phyloP scores from a whole-genome alignment of 2,329 filamentous ascomycete species.

The Pseudogymnoascus sp. region DNA sequence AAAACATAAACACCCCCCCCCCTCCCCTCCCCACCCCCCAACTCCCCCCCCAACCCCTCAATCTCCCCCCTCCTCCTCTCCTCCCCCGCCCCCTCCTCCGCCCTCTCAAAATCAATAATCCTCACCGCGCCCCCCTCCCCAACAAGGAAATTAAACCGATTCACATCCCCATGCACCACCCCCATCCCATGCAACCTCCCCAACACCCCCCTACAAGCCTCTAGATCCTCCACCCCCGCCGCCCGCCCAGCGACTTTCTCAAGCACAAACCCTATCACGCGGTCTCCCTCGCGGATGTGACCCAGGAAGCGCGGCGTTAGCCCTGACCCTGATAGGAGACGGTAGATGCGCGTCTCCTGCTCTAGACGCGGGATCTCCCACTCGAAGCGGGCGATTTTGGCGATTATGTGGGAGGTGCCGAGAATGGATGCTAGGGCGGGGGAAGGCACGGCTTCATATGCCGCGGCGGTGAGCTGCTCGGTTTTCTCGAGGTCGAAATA shows the following conservation, averaged over 20 bases:
- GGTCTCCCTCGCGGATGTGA: conserved; percentile 29
- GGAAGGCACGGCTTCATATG: background rate
- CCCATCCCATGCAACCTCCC: conserved; percentile 24
- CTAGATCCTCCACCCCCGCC: conserved; percentile 25
- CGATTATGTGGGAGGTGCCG: background rate
- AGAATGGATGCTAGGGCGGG: background rate
- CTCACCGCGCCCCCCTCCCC: conserved; percentile 20
- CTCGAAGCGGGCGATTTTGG: conserved; percentile 21
- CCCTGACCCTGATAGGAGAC: background rate
- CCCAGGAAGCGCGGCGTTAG: conserved; percentile 30
- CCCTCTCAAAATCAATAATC: conserved; percentile 12
- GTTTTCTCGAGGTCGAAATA: background rate
- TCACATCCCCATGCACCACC: conserved; percentile 31
- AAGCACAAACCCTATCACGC: conserved; percentile 30
- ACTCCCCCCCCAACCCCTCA: too few species aligned
- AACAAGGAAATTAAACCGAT: conserved; percentile 32
- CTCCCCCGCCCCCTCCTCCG: too few species aligned
- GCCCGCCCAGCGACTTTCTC: conserved; percentile 27
- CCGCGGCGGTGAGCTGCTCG: background rate
- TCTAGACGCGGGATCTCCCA: conserved; percentile 19
- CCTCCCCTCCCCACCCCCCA: too few species aligned
- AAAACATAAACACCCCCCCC: background rate
- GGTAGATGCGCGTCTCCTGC: conserved; percentile 18
- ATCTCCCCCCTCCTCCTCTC: too few species aligned
- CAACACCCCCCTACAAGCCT: conserved; percentile 23